A percentile compares a stretch with the other conserved stretches of the same genome.
These are phyloP conservation scores for Knoxdaviesia capensis DNA, from an alignment of 2,329 filamentous ascomycete genomes.

Conservation along the genomic window DNA sequence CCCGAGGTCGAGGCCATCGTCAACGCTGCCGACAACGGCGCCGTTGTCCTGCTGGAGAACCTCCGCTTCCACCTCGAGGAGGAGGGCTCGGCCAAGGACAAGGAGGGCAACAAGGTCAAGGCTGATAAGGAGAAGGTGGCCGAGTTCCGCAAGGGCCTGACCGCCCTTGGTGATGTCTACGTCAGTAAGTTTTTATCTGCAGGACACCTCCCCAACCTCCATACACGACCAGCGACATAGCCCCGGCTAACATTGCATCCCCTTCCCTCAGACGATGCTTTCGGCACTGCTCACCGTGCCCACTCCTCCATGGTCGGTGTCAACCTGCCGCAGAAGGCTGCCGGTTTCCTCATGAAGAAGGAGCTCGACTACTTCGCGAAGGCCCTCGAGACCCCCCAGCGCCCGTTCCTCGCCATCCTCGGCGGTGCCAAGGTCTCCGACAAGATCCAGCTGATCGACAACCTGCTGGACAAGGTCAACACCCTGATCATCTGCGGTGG, in stretches of 20 bases:
- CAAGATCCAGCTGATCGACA: slow-evolving; percentile 99
- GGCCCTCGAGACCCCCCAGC: slow-evolving; percentile 79
- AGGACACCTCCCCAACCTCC: not conserved
- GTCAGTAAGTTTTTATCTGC: slow-evolving; percentile 48
- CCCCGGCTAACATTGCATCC: not conserved
- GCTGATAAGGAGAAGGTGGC: slow-evolving; percentile 85
- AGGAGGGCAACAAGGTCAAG: slow-evolving; percentile 92
- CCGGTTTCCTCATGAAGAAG: slow-evolving; percentile 99
- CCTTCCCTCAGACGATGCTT: slow-evolving; percentile 43
- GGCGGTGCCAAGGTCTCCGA: slow-evolving; percentile 97
- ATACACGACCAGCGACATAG: not conserved
- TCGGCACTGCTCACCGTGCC: slow-evolving; percentile 92
- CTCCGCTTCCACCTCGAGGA: slow-evolving; percentile 96
- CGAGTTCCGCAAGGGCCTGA: slow-evolving; percentile 87
- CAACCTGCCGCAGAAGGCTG: slow-evolving; percentile 87
- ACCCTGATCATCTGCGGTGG: slow-evolving; percentile 89
- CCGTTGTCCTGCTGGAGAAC: slow-evolving; percentile 88
- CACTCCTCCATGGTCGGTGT: slow-evolving; percentile 99
- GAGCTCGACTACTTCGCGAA: slow-evolving; percentile 99
- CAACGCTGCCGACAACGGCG: slow-evolving; percentile 59
- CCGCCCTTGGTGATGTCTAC: slow-evolving; percentile 84
- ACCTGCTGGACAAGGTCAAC: slow-evolving; percentile 95
- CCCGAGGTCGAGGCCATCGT: slow-evolving; percentile 78
- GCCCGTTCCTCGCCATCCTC: slow-evolving; percentile 95
- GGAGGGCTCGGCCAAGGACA: slow-evolving; percentile 89